These are phyloP conservation scores for Akanthomyces lecanii DNA, from an alignment of 2,329 filamentous ascomycete genomes.

Conservation along the genomic window DNA sequence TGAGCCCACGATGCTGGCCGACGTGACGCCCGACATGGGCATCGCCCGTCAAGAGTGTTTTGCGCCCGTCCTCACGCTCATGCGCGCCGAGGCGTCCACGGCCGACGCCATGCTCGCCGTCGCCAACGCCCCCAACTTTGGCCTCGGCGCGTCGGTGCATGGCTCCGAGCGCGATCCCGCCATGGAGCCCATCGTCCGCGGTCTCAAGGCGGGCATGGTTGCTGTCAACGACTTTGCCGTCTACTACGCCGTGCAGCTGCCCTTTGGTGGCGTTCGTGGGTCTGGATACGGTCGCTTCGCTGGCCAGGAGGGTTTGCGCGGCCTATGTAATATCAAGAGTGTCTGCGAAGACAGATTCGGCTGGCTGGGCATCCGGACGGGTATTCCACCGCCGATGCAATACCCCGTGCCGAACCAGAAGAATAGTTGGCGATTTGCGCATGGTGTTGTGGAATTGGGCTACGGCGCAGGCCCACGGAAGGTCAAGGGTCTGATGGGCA, in stretches of 20 bases:
- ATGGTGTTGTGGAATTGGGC: constrained; percentile 57
- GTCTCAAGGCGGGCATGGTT: constrained; percentile 82
- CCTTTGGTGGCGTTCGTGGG: constrained; percentile 86
- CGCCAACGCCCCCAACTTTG: constrained; percentile 81
- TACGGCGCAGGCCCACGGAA: constrained; percentile 45
- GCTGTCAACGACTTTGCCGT: constrained; percentile 92
- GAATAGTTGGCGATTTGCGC: constrained; percentile 61
- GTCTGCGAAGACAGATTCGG: constrained; percentile 71
- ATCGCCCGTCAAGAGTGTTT: constrained; percentile 93
- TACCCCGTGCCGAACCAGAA: constrained; percentile 71
- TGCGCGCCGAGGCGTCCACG: constrained; percentile 63
- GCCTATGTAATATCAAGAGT: constrained; percentile 82
- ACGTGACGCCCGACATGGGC: constrained; percentile 79
- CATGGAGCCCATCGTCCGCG: constrained; percentile 60
- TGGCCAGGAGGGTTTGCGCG: constrained; percentile 79
- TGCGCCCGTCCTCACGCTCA: constrained; percentile 81
- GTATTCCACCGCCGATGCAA: constrained; percentile 73
- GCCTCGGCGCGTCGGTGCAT: constrained; percentile 85
- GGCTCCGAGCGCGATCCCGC: constrained; percentile 59
- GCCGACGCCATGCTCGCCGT: constrained; percentile 64
- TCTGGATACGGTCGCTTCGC: constrained; percentile 93
- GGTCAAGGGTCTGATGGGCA: constrained; percentile 36
- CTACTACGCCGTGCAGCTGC: constrained; percentile 89
- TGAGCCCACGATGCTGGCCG: constrained; percentile 80
- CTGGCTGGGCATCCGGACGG: constrained; percentile 62